Percentiles rank a stretch among this genome's conserved stretches.
Evolutionary conservation across 1,139 yeast genomes (phyloP).

Genomic region (Nakaseomyces glabratus): DNA sequence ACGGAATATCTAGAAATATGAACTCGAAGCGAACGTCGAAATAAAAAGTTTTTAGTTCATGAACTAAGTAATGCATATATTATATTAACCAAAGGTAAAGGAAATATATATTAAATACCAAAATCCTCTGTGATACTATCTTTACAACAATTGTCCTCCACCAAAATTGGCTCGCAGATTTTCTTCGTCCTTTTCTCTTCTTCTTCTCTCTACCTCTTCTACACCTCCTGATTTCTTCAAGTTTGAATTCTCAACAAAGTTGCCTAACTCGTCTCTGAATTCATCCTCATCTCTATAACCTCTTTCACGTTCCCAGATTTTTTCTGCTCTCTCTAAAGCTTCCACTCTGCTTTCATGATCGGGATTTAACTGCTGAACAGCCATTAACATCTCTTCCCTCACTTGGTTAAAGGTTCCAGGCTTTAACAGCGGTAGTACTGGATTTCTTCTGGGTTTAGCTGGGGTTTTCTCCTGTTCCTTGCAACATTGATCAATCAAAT

Average conservation of each 20-base stretch:
- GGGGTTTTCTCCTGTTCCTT: constrained; percentile 59
- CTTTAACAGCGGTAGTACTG: constrained; percentile 47
- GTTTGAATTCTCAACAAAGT: constrained; percentile 68
- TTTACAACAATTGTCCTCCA: too few species aligned
- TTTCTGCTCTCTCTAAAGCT: constrained; percentile 84
- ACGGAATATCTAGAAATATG: too few species aligned
- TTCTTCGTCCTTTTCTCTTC: constrained; percentile 60
- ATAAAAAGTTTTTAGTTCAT: too few species aligned
- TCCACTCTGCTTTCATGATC: constrained; percentile 77
- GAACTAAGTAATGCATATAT: too few species aligned
- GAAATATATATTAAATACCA: too few species aligned
- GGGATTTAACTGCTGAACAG: constrained; percentile 71
- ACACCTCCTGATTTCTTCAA: constrained; percentile 81
- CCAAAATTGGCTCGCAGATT: constrained; percentile 45
- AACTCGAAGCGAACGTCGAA: too few species aligned
- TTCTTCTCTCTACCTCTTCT: constrained; percentile 67
- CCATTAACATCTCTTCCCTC: constrained; percentile 71
- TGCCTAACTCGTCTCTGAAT: constrained; percentile 81
- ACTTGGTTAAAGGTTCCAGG: constrained; percentile 62
- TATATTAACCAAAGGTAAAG: too few species aligned
- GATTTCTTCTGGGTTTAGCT: constrained; percentile 28
- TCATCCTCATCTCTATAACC: constrained; percentile 49
- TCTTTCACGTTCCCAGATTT: constrained; percentile 63
- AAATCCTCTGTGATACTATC: too few species aligned
- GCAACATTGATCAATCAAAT: constrained; percentile 72